phyloP scores from a whole-genome alignment of 306 rosid genomes.

The Quercus agrifolia region DNA sequence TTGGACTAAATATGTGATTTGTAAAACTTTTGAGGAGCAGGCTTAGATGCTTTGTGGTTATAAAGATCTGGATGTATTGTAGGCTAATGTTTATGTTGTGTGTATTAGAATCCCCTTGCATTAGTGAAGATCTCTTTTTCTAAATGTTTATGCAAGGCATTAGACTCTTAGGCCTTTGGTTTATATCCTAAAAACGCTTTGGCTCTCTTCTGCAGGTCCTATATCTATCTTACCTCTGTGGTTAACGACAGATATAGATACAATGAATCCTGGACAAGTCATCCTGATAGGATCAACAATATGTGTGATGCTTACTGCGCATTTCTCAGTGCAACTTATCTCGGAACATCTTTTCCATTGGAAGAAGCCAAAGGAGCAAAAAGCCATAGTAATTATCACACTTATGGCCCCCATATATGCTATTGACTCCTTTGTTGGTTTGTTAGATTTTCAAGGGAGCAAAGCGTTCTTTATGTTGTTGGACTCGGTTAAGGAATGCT shows the following conservation, averaged over 20 bases:
- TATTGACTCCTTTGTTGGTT: constrained; percentile 71
- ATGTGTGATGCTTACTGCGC: constrained; percentile 28
- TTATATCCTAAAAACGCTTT: neutral
- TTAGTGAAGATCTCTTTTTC: neutral
- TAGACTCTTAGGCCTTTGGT: neutral
- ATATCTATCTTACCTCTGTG: neutral
- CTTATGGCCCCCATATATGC: constrained; percentile 97
- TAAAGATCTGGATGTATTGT: no score
- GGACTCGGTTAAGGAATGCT: constrained; percentile 88
- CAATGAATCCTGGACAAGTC: constrained; percentile 16
- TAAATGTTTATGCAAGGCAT: neutral
- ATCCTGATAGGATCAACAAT: constrained; percentile 22
- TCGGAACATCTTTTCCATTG: constrained; percentile 31
- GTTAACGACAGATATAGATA: neutral
- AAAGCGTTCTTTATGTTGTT: constrained; percentile 67
- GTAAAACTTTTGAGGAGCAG: no score
- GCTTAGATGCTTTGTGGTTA: no score
- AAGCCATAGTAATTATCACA: constrained; percentile 75
- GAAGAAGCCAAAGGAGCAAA: constrained; percentile 98
- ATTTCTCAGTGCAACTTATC: constrained; percentile 29
- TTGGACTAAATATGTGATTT: no score
- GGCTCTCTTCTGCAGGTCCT: neutral
- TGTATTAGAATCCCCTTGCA: no score
- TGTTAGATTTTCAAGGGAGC: constrained; percentile 79
- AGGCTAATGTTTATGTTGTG: no score